phyloP scores from a whole-genome alignment of 345 rosid genomes.

The Salix brachista region DNA sequence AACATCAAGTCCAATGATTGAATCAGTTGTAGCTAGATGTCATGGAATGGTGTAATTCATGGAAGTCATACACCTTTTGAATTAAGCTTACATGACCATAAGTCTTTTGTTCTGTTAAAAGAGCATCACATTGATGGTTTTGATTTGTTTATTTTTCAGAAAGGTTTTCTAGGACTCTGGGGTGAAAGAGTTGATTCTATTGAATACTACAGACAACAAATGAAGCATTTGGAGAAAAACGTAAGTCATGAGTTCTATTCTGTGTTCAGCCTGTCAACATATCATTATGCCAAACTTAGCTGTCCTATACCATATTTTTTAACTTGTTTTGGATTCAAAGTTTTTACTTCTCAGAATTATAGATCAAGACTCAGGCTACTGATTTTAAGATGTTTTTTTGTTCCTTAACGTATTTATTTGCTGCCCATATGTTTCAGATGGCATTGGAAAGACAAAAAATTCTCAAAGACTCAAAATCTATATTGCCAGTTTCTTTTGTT shows the following conservation, averaged over 20 bases:
- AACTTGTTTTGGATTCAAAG: neutral
- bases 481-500: slow-evolving; percentile 80
- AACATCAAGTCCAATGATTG: neutral
- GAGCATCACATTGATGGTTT: slow-evolving; percentile 8
- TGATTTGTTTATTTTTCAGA: slow-evolving; percentile 41
- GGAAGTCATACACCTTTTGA: neutral
- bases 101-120: neutral
- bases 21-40: neutral
- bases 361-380: neutral
- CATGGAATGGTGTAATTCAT: neutral
- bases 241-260: slow-evolving; percentile 38
- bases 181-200: slow-evolving; percentile 75
- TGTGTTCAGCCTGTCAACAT: neutral
- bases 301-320: neutral
- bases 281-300: neutral
- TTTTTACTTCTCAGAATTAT: neutral
- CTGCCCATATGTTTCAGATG: slow-evolving; percentile 46
- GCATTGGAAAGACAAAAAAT: slow-evolving; percentile 66
- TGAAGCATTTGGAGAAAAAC: slow-evolving; percentile 48
- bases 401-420: neutral
- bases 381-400: neutral
- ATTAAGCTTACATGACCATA: neutral
- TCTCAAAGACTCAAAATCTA: slow-evolving; percentile 59
- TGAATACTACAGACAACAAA: slow-evolving; percentile 68
- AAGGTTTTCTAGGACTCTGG: slow-evolving; percentile 81